Evolutionary conservation across 2,329 filamentous ascomycete genomes (phyloP), one percentile per base, ranked within the genome.

Genomic region (Aspergillus sp.): DNA sequence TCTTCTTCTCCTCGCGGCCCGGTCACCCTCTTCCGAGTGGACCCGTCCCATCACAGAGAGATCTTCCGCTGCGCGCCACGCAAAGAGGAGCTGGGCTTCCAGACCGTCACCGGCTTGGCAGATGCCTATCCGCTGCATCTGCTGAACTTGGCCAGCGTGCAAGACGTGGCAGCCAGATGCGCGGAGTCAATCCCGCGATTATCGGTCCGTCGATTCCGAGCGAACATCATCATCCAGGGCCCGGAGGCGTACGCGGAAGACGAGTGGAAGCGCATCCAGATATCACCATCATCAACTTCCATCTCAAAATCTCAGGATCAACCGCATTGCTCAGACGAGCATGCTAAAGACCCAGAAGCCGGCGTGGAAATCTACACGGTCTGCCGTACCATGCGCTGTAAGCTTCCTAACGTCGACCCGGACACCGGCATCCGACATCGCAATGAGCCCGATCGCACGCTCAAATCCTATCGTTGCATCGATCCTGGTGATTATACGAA

Each of bases 41-140:
- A 83, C 60, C 71, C 77, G 0, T 67, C 68, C 0, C 65, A 75
- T 54, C 73, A 75, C 32, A 76, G 85, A n/a, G 69, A 82, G 54
- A 81, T 87, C 39, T 80, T 77, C 63, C 80, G 84, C 59, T 81
- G 78, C 63, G 83, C 84, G 2, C 85, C 85, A 0, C 75, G 76
- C 47, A 80, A 82, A 62, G 73, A 78, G 46, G 71, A 78, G 2
- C 72, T 85, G 1, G 82, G 82, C 2, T 85, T 84, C 65, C 79
- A 84, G 57, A 77, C 82, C 6, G 69, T 76, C 49, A 82, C 85
- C 2, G 82, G 80, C 39, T 86, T 87, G 69, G 79, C 81, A 45
- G 85, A 87, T 64, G 82, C 84, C 1, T 87, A 87, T 61, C 84
- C 85, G 0, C 71, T 87, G 4, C 81, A 86, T 55, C 74, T 87